Percentiles rank a stretch among this genome's conserved stretches.
These are phyloP conservation scores for Botrytis byssoidea DNA, from an alignment of 2,329 filamentous ascomycete species.

Conservation along the genomic window DNA sequence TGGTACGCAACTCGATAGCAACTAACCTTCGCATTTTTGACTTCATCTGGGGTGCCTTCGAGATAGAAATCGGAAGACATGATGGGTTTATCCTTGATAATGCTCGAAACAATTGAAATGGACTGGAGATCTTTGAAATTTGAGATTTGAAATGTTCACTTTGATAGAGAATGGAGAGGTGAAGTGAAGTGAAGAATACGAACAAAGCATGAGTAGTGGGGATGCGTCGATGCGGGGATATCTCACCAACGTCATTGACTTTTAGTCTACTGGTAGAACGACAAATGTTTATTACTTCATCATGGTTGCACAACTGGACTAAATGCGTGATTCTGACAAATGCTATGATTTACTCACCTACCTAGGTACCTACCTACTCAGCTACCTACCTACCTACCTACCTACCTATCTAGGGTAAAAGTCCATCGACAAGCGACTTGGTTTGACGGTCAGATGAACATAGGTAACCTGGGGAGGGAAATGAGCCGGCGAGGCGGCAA, in stretches of 20 bases:
- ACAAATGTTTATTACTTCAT: neutral
- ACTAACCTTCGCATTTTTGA: conserved; percentile 28
- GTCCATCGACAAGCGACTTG: no score
- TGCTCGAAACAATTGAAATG: neutral
- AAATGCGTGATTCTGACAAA: neutral
- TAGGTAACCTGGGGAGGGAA: neutral
- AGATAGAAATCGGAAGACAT: conserved; percentile 23
- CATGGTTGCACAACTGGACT: neutral
- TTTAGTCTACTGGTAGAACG: neutral
- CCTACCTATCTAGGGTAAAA: no score
- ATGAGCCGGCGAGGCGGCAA: neutral
- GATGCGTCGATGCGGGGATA: neutral
- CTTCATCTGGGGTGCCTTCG: conserved; percentile 24
- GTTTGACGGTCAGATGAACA: neutral
- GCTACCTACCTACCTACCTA: no score
- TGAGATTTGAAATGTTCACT: neutral
- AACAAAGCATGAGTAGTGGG: neutral
- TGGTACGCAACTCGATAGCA: neutral
- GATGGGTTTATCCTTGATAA: neutral
- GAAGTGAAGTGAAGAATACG: neutral
- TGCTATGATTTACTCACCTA: neutral
- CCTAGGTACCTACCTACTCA: no score
- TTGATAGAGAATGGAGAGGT: neutral
- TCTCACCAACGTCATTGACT: conserved; percentile 1
- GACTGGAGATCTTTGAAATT: neutral